Evolutionary conservation across 805 yeast genomes (phyloP), one percentile per base, ranked within the genome.

Genomic region (Barnettozyma californica): DNA sequence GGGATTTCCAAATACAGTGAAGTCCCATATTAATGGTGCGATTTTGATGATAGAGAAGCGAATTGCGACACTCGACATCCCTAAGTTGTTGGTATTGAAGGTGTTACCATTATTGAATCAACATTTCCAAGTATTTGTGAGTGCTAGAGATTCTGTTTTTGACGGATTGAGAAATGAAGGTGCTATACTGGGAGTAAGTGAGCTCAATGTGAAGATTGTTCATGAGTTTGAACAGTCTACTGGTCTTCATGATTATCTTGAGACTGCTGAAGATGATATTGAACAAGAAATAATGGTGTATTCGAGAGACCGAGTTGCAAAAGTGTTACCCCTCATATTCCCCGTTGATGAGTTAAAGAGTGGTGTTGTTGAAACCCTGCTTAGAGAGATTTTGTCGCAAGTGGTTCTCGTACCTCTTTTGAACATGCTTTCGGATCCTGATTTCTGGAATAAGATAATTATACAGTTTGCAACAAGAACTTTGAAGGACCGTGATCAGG

Each of bases 401-500:
- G 74, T 78, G 47, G 78, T 89, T 0, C 52, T 88, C 10, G 60
- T 64, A 20, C 87, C 89, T 0, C 45, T 77, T 0, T 38, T 72
- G 6, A 60, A 68, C 7, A 76, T 84, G 66, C 56, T 84, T 1
- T 67, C 83, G 0, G 91, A 85, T 43, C 79, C 92, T 1, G 95
- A 89, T 61, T 84, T 80, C 51, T 85, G 84, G 78, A 91, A 91
- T 61, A 77, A 80, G 47, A 58, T 73, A 37, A 71, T 89, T 14
- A 81, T 81, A 9, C 75, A 76, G 45, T 62, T 76, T 2, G 77
- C 86, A 1, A 83, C 88, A 4, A 75, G 75, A 27, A 76, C 84
- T 11, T 69, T 91, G 60, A 81, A 81, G 53, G 95, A 88, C 58
- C 70, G 90, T 47, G 77, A 77, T 34, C 88, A 87, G 58, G 95